Base-by-base conservation (phyloP, 176 grass and related monocot species). In the Ampelocalamus luodianensis region DNA sequence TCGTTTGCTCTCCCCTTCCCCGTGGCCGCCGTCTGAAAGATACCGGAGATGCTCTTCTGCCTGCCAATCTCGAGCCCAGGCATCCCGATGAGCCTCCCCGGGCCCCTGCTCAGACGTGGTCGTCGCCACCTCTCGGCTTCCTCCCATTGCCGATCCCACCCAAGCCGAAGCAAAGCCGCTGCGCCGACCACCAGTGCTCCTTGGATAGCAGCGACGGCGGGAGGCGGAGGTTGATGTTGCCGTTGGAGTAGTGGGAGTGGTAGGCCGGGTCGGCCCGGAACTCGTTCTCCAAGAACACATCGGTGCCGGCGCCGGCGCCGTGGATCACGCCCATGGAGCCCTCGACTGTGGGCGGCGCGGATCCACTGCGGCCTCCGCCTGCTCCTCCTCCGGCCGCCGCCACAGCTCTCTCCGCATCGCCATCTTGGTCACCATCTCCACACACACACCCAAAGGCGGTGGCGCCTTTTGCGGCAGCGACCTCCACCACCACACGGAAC, bases 301-400 rank as follows among this genome's bases (percentile, higher is more conserved):
- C 81, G 49, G 79, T 29, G 29, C 29, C 29, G 29, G 29, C 73
- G 40, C 5, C 71, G 38, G 51, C 7, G 18, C 63, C 62, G 56
- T 60, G 61, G 59, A 85, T 61, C 20, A 69, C 76, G 36, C 61
- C 39, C 17, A 60, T 37, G 15, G 37, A 69, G 10, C 62, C 85
- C 71, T 91, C 75, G 40, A 85, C 66, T 14, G 79, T 79, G 18
- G 85, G 85, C 59, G 80, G 89, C 4, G 89, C 80, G 8, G 89
- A 88, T 68, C 85, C 80, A 48, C 68, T 88, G 50, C 81, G 85
- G 56, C 55, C 48, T 65, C 83, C 46, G 56, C 65, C 74, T 68
- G 74, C 26, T 72, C 70, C 70, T 46, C 70, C 44, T 72, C 68
- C 39, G 12, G 45, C 38, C 73, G 76, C 51, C 74, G 48, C 74